Conservation (phyloP, 2,329 filamentous ascomycete genomes). For the Xylariaceae sp. region DNA sequence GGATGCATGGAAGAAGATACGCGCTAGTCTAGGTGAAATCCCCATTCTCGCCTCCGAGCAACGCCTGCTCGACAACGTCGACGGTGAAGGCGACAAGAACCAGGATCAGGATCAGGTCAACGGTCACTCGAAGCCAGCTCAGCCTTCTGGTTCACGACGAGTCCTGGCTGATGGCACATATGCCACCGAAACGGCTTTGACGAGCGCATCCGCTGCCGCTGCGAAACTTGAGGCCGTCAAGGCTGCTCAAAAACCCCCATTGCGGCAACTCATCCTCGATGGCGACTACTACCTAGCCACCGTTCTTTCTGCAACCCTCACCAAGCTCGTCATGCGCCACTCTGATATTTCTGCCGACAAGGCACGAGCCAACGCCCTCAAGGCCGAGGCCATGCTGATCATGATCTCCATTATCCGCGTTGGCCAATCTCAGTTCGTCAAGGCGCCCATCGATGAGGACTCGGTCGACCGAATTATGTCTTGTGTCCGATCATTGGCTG, state of each 20-base stretch:
- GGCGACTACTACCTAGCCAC: constrained; percentile 96
- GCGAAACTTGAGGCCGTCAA: constrained; percentile 95
- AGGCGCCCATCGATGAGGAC: constrained; percentile 94
- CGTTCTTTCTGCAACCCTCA: constrained; percentile 91
- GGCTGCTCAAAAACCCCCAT: constrained; percentile 90
- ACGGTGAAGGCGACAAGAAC: constrained; percentile 56
- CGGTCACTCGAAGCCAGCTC: constrained; percentile 70
- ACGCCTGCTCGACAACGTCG: constrained; percentile 79
- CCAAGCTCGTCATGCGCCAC: constrained; percentile 97
- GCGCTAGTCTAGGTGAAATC: constrained; percentile 90
- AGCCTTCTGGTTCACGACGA: constrained; percentile 80
- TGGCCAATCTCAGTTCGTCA: constrained; percentile 97
- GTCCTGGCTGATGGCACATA: constrained; percentile 96
- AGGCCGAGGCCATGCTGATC: constrained; percentile 97
- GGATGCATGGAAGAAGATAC: constrained; percentile 94
- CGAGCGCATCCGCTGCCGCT: constrained; percentile 83
- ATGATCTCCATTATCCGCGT: constrained; percentile 99
- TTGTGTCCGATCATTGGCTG: constrained; percentile 85
- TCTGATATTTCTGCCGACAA: constrained; percentile 84
- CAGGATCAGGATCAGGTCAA: constrained; percentile 64
- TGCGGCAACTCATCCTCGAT: constrained; percentile 91
- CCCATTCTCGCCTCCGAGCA: constrained; percentile 95
- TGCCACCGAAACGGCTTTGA: constrained; percentile 92
- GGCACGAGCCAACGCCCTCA: constrained; percentile 86
- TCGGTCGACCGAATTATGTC: constrained; percentile 99